Evolutionary conservation across 2,329 filamentous ascomycete species (phyloP), one percentile per base, ranked within the genome.

Genomic region (Penicillium sp.): DNA sequence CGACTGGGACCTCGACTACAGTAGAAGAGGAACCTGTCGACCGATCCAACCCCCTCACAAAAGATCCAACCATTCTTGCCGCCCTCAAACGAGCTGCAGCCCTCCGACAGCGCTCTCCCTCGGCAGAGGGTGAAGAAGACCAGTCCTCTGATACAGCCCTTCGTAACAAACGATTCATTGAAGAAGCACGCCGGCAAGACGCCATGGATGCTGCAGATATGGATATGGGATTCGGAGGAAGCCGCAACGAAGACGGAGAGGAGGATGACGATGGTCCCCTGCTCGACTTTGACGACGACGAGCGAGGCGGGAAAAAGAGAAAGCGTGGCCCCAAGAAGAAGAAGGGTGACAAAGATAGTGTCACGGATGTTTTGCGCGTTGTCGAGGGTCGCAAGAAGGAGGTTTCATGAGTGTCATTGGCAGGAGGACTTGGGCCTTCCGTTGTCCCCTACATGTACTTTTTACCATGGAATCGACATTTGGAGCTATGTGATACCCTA

Each of bases 201-300:
- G 88, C 89, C 63, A 84, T 92, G 46, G 93, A 97, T 70, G 85
- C 92, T 46, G 87, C 93, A 55, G 93, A 99, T 74, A 83, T 99
- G 76, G 94, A 99, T 69, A 85, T 97, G 80, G 93, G 92, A 58
- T 97, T 99, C 69, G 94, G 94, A 34, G 90, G 87, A 20, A 94
- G 89, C 68, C 83, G 93, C 29, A 88, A 90, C 67, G 92, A 90
- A 52, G 94, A 97, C 67, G 92, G 92, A 48, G 92, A 92, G 57
- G 92, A 96, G 61, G 83, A 88, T 61, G 89, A 61, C 6, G 46
- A 92, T 39, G 70, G 76, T 73, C 92, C 53, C 85, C 84, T 38
- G 77, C 85, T 66, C 90, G 72, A 75, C 55, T 72, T 69, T n/a
- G 68, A 69, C 29, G 69, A 68, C 34, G 67, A 56, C 35, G 42